Evolutionary conservation across 2,329 filamentous ascomycete species (phyloP).

Genomic region (Fusarium fujikuroi): DNA sequence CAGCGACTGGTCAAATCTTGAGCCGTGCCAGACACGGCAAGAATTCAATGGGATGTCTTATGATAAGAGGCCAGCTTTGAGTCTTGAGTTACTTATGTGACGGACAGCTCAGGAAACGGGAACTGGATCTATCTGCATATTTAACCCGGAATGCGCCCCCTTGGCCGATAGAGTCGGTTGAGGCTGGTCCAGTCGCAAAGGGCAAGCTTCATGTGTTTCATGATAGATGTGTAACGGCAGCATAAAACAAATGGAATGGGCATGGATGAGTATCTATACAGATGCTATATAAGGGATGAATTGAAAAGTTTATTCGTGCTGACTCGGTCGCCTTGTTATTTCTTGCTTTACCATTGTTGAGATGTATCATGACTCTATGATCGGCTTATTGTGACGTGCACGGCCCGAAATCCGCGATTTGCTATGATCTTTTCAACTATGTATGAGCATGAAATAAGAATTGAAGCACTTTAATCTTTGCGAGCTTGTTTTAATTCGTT

Average conservation of each 20-base stretch:
- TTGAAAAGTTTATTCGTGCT: constrained; percentile 28
- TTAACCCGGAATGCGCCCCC: constrained; percentile 41
- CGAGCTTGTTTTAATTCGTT: no score
- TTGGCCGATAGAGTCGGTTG: constrained; percentile 13
- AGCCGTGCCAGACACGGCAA: background rate
- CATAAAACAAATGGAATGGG: constrained; percentile 11
- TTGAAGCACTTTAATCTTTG: background rate
- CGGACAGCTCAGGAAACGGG: constrained; percentile 1
- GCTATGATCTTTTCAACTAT: background rate
- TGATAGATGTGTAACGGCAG: constrained; percentile 35
- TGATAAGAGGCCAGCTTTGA: constrained; percentile 6
- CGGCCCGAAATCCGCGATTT: background rate
- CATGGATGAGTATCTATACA: background rate
- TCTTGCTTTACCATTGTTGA: background rate
- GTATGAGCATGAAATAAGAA: background rate
- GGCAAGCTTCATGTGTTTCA: constrained; percentile 38
- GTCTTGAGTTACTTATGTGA: background rate
- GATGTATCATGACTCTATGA: background rate
- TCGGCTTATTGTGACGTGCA: background rate
- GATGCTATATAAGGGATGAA: constrained; percentile 29
- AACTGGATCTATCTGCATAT: constrained; percentile 37
- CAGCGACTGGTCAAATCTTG: background rate
- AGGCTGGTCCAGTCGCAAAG: constrained; percentile 42
- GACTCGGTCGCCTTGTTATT: background rate
- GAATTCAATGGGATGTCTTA: background rate